Base-by-base conservation (phyloP, 129 eudicot species). In the Heracleum sosnowskyi region DNA sequence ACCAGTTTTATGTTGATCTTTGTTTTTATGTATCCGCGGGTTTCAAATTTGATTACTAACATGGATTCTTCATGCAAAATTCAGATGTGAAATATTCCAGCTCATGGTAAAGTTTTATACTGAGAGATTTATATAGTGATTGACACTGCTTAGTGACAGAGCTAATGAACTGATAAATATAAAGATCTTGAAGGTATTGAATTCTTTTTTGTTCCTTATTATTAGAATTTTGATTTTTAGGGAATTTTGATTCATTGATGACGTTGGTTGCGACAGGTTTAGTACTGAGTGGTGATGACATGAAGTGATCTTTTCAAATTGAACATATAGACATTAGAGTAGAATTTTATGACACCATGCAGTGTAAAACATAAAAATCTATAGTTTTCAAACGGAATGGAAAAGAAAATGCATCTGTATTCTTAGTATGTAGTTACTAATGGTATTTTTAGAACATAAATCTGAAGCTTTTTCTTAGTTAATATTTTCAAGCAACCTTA, bases 21-120 rank as follows among this genome's bases (percentile, higher is more conserved):
- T n/a, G n/a, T 42, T 42, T 42, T 12, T 42, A 42, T 11, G 15
- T 1, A 42, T 42, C 46, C 11, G 1, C 11, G 15, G 10, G 46
- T 41, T 42, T 13, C 46, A 9, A 42, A 1, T 42, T 13, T 42
- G 15, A 42, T 72, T 44, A 11, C 72, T 78, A 55, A 82, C 70
- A 20, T n/a, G 33, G 39, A 78, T 73, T 70, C 83, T 64, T 78
- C 69, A 39, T 76, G 46, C n/a, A 64, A 73, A 80, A 7, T 60
- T 60, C 88, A 95, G 98, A 83, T 95, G 90, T 82, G 98, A 95
- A 90, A 90, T 95, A 83, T 95, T 91, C 78, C 98, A 95, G 89
- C 92, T 95, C 77, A 87, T 95, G 98, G 97, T 95, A 72, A 95
- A 95, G 83, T 89, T 95, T 68, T 95, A 91, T 85, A 95, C 98